Conservation (phyloP, 345 rosid genomes). For the Durio zibethinus region DNA sequence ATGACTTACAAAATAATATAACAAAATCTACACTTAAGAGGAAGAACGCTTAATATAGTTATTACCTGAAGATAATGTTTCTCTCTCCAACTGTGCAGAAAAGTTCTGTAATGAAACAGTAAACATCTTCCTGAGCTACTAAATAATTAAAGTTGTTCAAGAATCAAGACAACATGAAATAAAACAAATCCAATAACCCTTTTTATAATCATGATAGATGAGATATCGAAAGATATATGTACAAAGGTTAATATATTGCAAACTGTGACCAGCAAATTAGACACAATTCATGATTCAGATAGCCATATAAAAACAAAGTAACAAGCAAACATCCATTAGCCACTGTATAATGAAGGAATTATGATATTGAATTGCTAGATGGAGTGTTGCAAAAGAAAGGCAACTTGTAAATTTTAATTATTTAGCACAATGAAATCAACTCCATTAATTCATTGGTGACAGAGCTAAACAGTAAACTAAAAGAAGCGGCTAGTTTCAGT, state of each 20-base stretch:
- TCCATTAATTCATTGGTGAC: background rate
- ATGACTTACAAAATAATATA: background rate
- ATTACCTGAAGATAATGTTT: slow-evolving; percentile 76
- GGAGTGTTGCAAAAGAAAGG: background rate
- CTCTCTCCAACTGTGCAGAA: slow-evolving; percentile 95
- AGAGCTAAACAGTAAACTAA: background rate
- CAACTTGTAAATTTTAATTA: background rate
- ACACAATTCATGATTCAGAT: background rate
- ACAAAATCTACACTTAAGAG: background rate
- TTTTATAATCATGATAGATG: background rate
- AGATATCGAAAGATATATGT: slow-evolving; percentile 5
- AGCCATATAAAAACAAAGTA: background rate
- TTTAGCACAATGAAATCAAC: background rate
- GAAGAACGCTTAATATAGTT: slow-evolving; percentile 8
- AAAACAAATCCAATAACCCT: background rate
- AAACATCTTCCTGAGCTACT: slow-evolving; percentile 15
- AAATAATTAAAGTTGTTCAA: slow-evolving; percentile 5
- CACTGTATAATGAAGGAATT: background rate
- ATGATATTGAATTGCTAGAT: background rate
- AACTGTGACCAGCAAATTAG: background rate
- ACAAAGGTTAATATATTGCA: background rate
- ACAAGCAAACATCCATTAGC: background rate
- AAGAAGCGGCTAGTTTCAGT: background rate
- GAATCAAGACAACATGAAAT: background rate
- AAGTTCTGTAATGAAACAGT: slow-evolving; percentile 64